Conservation (phyloP, 306 rosid genomes). For the Urtica urens region DNA sequence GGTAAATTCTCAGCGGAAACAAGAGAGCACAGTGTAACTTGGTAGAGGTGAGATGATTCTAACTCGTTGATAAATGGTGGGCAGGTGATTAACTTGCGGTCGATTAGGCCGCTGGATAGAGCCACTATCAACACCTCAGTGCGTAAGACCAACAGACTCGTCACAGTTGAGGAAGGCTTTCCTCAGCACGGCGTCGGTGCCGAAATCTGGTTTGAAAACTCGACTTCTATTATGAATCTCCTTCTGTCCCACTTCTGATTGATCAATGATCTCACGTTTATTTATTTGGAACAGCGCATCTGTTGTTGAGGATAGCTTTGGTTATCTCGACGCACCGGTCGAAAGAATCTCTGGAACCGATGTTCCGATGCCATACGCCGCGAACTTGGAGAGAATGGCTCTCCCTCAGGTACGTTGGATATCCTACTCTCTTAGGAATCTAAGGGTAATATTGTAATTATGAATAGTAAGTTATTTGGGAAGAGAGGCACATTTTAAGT, state of each 20-base stretch:
- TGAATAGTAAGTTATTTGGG: too few species aligned
- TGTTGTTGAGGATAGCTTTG: constrained; percentile 89
- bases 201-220: constrained; percentile 89
- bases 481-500: too few species aligned
- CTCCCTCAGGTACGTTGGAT: constrained; percentile 64
- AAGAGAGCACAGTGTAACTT: too few species aligned
- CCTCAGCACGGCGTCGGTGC: constrained; percentile 99
- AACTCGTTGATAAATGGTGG: too few species aligned
- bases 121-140: constrained; percentile 84
- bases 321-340: constrained; percentile 93
- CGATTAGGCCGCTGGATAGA: constrained; percentile 94
- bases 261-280: neutral
- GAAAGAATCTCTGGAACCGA: constrained; percentile 96
- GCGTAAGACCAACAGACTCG: constrained; percentile 82
- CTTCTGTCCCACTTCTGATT: constrained; percentile 10
- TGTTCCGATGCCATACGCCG: constrained; percentile 99
- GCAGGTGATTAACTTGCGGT: constrained; percentile 79
- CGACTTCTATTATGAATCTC: neutral
- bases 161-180: constrained; percentile 97
- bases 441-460: too few species aligned
- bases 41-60: too few species aligned
- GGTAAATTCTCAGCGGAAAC: constrained; percentile 34
- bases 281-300: constrained; percentile 55
- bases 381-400: constrained; percentile 94
- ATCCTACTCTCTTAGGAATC: too few species aligned